Percentiles rank a stretch among this genome's conserved stretches.
These are phyloP conservation scores for Pisolithus tinctorius DNA, from an alignment of 768 basidiomycete species.

Conservation along the genomic window DNA sequence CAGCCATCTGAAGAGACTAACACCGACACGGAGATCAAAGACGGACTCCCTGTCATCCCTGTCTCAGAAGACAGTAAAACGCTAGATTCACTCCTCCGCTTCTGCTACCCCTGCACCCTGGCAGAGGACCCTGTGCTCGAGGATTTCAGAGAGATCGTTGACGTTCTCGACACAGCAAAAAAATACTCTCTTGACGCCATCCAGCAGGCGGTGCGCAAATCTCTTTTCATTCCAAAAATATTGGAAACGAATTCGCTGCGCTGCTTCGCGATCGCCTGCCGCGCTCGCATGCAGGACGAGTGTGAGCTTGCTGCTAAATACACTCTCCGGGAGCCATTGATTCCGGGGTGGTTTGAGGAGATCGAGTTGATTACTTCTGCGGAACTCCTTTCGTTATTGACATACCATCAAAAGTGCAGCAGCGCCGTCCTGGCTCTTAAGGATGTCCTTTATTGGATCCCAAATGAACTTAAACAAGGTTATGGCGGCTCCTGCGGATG, in stretches of 20 bases:
- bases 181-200: slow-evolving; percentile 14
- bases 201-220: slow-evolving; percentile 12
- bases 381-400: slow-evolving; percentile 20
- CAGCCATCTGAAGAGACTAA: slow-evolving; percentile 11
- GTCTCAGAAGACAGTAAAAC: slow-evolving; percentile 16
- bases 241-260: slow-evolving; percentile 19
- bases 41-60: slow-evolving; percentile 15
- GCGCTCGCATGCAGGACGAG: slow-evolving; percentile 16
- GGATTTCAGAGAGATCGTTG: not conserved
- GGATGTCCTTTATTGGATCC: slow-evolving; percentile 9
- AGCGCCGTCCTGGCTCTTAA: slow-evolving; percentile 5
- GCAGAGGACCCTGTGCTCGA: slow-evolving; percentile 13
- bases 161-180: slow-evolving; percentile 8
- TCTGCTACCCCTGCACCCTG: slow-evolving; percentile 20
- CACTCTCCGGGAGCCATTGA: slow-evolving; percentile 20
- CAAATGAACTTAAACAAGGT: not conserved
- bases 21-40: slow-evolving; percentile 7
- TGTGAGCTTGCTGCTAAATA: slow-evolving; percentile 22
- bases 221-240: slow-evolving; percentile 13
- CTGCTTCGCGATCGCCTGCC: slow-evolving; percentile 28
- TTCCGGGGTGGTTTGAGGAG: slow-evolving; percentile 18
- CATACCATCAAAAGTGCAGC: slow-evolving; percentile 14
- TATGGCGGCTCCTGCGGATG: not conserved
- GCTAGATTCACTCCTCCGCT: slow-evolving; percentile 20
- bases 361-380: slow-evolving; percentile 20